Percentiles rank a stretch among this genome's conserved stretches.
Evolutionary conservation across 352 stramenopile genomes (phyloP).

Genomic region (Phytophthora ohioensis): DNA sequence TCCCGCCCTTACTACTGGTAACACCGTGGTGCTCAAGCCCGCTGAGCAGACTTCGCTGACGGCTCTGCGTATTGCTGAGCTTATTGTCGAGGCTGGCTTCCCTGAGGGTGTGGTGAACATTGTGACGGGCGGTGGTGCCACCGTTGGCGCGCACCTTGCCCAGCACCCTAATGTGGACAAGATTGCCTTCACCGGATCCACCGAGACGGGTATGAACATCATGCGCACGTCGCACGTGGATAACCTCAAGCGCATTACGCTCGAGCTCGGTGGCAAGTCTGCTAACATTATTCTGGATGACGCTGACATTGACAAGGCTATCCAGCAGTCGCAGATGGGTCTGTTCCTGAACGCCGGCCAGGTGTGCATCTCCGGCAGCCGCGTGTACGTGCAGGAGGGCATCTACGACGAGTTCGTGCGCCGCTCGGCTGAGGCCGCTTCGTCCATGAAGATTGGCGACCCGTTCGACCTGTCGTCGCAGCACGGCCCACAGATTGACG

Average conservation of each 20-base stretch:
- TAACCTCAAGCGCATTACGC: slow-evolving; percentile 79
- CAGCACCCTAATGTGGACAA: slow-evolving; percentile 80
- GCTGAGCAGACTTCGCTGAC: slow-evolving; percentile 95
- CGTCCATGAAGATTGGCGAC: slow-evolving; percentile 66
- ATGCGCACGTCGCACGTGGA: slow-evolving; percentile 57
- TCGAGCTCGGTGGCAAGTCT: slow-evolving; percentile 82
- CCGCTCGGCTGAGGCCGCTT: slow-evolving; percentile 54
- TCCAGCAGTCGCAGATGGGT: slow-evolving; percentile 54
- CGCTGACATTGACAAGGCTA: slow-evolving; percentile 69
- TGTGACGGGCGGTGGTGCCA: slow-evolving; percentile 57
- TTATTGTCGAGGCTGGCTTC: slow-evolving; percentile 83
- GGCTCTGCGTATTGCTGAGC: slow-evolving; percentile 85
- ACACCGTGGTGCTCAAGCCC: slow-evolving; percentile 95
- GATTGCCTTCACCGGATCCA: slow-evolving; percentile 80
- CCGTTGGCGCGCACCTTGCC: slow-evolving; percentile 51
- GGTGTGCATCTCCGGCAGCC: slow-evolving; percentile 83
- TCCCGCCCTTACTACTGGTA: slow-evolving; percentile 91
- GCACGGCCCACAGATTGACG: slow-evolving; percentile 69
- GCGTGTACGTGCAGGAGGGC: slow-evolving; percentile 89
- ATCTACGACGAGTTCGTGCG: slow-evolving; percentile 91
- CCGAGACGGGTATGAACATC: slow-evolving; percentile 59
- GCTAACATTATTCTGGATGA: slow-evolving; percentile 76
- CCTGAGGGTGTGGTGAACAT: slow-evolving; percentile 87
- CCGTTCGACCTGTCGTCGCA: slow-evolving; percentile 44
- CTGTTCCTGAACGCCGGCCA: slow-evolving; percentile 91